Evolutionary conservation across 2,329 filamentous ascomycete genomes (phyloP).

Genomic region (Chrysosporium keratinophilum): DNA sequence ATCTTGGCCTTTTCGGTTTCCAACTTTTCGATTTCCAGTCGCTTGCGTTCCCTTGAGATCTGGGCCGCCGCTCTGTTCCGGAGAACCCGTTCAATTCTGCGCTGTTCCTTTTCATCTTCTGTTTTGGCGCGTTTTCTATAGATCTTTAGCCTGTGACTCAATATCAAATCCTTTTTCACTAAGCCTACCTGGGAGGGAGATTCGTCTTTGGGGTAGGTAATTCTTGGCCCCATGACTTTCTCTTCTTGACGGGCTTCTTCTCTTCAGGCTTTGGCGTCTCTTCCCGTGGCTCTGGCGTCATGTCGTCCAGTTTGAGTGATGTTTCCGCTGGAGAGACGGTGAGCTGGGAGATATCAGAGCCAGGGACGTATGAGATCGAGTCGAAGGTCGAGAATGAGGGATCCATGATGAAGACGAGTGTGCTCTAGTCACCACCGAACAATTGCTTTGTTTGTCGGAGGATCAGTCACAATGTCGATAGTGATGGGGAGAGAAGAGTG

Average conservation of each 20-base stretch:
- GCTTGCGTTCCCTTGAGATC: conserved; percentile 89
- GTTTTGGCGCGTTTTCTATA: conserved; percentile 91
- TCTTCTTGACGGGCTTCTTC: conserved; percentile 77
- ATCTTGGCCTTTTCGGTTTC: conserved; percentile 53
- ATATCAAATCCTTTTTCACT: conserved; percentile 6
- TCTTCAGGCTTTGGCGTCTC: conserved; percentile 34
- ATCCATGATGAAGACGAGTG: conserved; percentile 21
- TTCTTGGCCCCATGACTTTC: conserved; percentile 98
- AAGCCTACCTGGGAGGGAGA: conserved; percentile 68
- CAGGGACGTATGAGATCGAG: conserved; percentile 26
- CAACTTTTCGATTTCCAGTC: conserved; percentile 76
- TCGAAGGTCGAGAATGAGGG: conserved; percentile 26
- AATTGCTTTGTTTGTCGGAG: not conserved
- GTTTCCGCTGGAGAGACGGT: conserved; percentile 36
- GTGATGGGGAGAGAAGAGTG: not conserved
- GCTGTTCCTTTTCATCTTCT: conserved; percentile 96
- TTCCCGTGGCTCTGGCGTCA: conserved; percentile 20
- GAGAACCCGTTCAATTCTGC: conserved; percentile 91
- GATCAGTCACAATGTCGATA: not conserved
- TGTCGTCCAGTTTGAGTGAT: conserved; percentile 23
- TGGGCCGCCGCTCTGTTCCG: conserved; percentile 92
- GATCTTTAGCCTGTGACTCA: conserved; percentile 13
- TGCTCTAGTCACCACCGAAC: too few relatives aligned
- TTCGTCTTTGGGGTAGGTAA: conserved; percentile 94
- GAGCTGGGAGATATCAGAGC: conserved; percentile 27